Conservation (phyloP, 768 basidiomycete genomes). For the Tephrocybe rancida region DNA sequence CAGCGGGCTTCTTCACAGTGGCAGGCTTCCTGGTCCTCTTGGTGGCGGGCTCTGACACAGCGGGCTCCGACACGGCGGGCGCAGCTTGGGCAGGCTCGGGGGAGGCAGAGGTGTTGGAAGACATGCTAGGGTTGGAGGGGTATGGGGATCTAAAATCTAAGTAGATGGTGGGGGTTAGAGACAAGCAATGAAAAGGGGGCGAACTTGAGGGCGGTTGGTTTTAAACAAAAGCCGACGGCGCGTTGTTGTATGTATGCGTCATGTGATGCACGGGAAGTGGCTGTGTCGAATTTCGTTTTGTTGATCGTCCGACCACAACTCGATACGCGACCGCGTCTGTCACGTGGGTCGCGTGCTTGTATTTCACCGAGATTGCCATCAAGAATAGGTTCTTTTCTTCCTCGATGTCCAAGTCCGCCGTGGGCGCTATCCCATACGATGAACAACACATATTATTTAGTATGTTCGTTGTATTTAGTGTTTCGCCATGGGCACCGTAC, state of each 20-base stretch:
- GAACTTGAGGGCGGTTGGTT: conserved; percentile 23
- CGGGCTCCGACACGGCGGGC: conserved; percentile 16
- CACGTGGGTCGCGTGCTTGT: conserved; percentile 18
- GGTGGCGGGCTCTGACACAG: conserved; percentile 16
- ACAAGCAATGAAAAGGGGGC: conserved; percentile 23
- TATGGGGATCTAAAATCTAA: neutral
- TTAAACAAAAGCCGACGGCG: conserved; percentile 27
- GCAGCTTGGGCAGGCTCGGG: conserved; percentile 17
- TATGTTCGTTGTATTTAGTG: no score
- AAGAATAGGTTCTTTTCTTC: neutral
- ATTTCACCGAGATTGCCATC: conserved; percentile 3
- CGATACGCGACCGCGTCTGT: conserved; percentile 22
- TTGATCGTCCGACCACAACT: conserved; percentile 28
- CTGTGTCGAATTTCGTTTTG: conserved; percentile 44
- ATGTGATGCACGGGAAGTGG: conserved; percentile 33
- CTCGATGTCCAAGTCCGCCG: neutral
- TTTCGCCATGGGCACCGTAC: no score
- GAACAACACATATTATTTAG: no score
- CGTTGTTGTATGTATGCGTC: conserved; percentile 19
- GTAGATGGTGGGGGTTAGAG: conserved; percentile 8
- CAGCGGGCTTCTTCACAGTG: conserved; percentile 21
- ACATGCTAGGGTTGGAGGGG: conserved; percentile 22
- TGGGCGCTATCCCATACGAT: neutral
- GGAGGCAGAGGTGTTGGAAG: conserved; percentile 27
- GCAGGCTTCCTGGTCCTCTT: conserved; percentile 22